These are phyloP conservation scores for Nakataea oryzae DNA, from an alignment of 2,329 filamentous ascomycete genomes.

Conservation along the genomic window DNA sequence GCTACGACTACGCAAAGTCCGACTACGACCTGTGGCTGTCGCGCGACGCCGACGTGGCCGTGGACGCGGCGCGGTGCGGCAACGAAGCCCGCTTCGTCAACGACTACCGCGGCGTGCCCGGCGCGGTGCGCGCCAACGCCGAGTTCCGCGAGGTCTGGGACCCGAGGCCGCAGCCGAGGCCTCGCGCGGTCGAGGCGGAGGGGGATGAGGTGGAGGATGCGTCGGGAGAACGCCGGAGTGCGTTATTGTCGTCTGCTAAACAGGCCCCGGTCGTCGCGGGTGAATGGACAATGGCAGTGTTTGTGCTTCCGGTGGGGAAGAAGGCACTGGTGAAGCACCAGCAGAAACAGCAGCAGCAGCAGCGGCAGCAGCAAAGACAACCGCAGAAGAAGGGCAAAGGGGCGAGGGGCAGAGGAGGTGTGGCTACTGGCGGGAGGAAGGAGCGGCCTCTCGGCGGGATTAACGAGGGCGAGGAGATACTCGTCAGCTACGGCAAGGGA, in stretches of 20 bases:
- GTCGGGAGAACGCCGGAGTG: not conserved
- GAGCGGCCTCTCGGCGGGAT: constrained; percentile 20
- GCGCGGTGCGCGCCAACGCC: constrained; percentile 34
- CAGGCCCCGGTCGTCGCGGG: constrained; percentile 9
- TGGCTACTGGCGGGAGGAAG: not conserved
- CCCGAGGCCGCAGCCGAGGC: constrained; percentile 18
- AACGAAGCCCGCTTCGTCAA: constrained; percentile 60
- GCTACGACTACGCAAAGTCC: constrained; percentile 26
- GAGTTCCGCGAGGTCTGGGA: constrained; percentile 53
- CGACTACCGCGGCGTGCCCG: constrained; percentile 50
- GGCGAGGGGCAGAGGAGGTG: not conserved
- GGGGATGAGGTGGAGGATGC: not conserved
- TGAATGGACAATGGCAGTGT: constrained; percentile 47
- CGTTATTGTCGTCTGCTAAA: not conserved
- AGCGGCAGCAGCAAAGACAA: not conserved
- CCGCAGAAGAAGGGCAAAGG: too few species aligned
- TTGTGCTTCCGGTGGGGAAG: constrained; percentile 37
- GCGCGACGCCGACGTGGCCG: constrained; percentile 42
- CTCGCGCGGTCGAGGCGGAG: not conserved
- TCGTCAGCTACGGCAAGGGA: constrained; percentile 58
- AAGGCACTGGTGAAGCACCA: constrained; percentile 12
- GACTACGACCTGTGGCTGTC: constrained; percentile 59
- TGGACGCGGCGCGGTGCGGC: constrained; percentile 46
- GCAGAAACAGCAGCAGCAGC: constrained; percentile 3
- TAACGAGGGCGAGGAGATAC: constrained; percentile 50